phyloP scores from a whole-genome alignment of 495 filamentous ascomycete genomes.

The Penicillium waksmanii region DNA sequence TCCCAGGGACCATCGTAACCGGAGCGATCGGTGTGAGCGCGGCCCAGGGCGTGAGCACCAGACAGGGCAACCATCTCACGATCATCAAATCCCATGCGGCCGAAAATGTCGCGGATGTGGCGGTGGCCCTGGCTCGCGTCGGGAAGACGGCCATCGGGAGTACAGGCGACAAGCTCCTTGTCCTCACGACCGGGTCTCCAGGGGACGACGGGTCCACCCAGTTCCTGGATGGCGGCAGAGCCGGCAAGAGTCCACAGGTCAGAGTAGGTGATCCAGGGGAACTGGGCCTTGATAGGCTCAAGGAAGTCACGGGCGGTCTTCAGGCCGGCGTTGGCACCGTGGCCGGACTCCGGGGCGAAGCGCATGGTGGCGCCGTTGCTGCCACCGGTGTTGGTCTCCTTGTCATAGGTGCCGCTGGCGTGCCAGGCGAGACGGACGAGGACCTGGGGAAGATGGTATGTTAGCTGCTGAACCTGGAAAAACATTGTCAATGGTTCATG shows the following conservation, averaged over 20 bases:
- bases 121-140: slow-evolving; percentile 78
- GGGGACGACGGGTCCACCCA: slow-evolving; percentile 85
- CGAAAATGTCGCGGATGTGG: slow-evolving; percentile 92
- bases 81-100: slow-evolving; percentile 98
- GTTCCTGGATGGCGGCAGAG: slow-evolving; percentile 89
- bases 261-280: slow-evolving; percentile 95
- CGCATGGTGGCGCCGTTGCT: slow-evolving; percentile 98
- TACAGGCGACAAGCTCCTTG: slow-evolving; percentile 81
- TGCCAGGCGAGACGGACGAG: slow-evolving; percentile 87
- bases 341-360: slow-evolving; percentile 87
- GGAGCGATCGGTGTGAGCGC: slow-evolving; percentile 86
- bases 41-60: slow-evolving; percentile 90
- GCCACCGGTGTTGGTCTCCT: slow-evolving; percentile 85
- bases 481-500: neutral
- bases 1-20: slow-evolving; percentile 95
- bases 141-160: slow-evolving; percentile 93
- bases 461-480: slow-evolving; percentile 16
- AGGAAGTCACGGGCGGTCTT: slow-evolving; percentile 88
- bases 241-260: slow-evolving; percentile 95
- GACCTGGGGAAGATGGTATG: slow-evolving; percentile 42
- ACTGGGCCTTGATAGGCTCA: slow-evolving; percentile 83
- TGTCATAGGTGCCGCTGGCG: slow-evolving; percentile 86
- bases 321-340: slow-evolving; percentile 94
- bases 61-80: slow-evolving; percentile 90
- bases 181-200: slow-evolving; percentile 90